phyloP scores from a whole-genome alignment of 305 asterid species.

The Solanum hybrid region DNA sequence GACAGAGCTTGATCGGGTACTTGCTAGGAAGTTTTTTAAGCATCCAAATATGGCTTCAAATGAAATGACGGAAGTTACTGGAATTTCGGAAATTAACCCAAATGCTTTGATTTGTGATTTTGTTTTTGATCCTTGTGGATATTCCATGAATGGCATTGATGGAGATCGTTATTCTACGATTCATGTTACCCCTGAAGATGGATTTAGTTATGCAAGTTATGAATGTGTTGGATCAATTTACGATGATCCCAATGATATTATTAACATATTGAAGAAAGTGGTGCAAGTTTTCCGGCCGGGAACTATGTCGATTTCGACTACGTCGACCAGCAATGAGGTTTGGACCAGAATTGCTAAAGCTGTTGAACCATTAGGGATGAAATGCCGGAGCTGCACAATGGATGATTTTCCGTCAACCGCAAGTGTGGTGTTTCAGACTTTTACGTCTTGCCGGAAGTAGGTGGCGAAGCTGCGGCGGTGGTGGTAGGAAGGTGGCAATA shows the following conservation, averaged over 20 bases:
- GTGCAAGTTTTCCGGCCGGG: constrained; percentile 70
- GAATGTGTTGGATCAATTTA: constrained; percentile 61
- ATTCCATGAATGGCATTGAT: constrained; percentile 88
- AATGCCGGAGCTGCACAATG: constrained; percentile 54
- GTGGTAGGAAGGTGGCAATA: background rate
- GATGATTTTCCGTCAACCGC: constrained; percentile 67
- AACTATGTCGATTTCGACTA: constrained; percentile 56
- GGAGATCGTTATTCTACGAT: constrained; percentile 73
- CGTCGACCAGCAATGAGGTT: constrained; percentile 33
- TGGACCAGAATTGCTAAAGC: constrained; percentile 58
- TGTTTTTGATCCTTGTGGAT: constrained; percentile 92
- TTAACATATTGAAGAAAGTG: constrained; percentile 42
- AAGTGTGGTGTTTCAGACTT: constrained; percentile 59
- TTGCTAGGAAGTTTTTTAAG: constrained; percentile 60
- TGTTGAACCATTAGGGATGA: constrained; percentile 63
- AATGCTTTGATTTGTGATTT: constrained; percentile 69
- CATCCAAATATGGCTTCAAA: constrained; percentile 50
- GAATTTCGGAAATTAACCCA: constrained; percentile 45
- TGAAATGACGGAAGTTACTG: constrained; percentile 68
- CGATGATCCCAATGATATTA: constrained; percentile 29
- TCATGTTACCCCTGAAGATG: constrained; percentile 96
- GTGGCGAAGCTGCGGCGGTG: background rate
- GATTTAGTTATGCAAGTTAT: constrained; percentile 86
- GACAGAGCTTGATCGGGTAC: constrained; percentile 68
- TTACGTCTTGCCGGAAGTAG: constrained; percentile 45